Conservation (phyloP, 2,329 filamentous ascomycete species). For the Clonostachys sp. region DNA sequence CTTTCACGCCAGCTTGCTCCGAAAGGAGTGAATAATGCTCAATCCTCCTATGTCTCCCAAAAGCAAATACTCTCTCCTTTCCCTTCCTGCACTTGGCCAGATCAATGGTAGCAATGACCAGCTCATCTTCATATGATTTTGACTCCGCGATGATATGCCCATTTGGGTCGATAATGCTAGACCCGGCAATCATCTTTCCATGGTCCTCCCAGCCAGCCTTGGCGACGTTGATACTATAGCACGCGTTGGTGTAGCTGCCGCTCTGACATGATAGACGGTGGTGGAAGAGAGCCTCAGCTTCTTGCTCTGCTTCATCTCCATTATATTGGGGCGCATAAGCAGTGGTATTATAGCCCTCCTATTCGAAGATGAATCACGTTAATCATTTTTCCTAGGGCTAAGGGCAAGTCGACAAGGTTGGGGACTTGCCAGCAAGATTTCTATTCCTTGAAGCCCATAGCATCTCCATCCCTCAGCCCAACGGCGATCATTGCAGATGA, state of each 20-base stretch:
- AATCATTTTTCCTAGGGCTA: background rate
- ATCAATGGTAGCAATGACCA: slow-evolving; percentile 44
- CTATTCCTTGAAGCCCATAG: slow-evolving; percentile 37
- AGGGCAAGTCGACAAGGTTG: background rate
- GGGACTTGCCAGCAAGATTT: slow-evolving; percentile 13
- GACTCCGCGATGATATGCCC: slow-evolving; percentile 44
- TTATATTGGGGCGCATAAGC: slow-evolving; percentile 38
- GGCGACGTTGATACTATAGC: slow-evolving; percentile 42
- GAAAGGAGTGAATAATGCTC: slow-evolving; percentile 34
- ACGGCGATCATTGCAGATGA: slow-evolving; percentile 51
- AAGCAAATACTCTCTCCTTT: slow-evolving; percentile 41
- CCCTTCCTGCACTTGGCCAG: slow-evolving; percentile 38
- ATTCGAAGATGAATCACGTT: slow-evolving; percentile 4
- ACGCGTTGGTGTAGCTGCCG: slow-evolving; percentile 47
- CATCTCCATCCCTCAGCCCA: slow-evolving; percentile 49
- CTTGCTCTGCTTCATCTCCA: slow-evolving; percentile 30
- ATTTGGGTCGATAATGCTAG: slow-evolving; percentile 40
- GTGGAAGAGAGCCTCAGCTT: slow-evolving; percentile 41
- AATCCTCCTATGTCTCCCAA: slow-evolving; percentile 32
- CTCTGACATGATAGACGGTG: slow-evolving; percentile 45
- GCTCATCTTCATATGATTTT: slow-evolving; percentile 39
- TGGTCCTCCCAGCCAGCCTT: slow-evolving; percentile 44
- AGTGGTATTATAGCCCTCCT: slow-evolving; percentile 43
- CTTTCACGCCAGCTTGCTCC: slow-evolving; percentile 26
- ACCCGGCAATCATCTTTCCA: slow-evolving; percentile 36